A percentile compares a stretch with the other conserved stretches of the same genome.
phyloP scores from a whole-genome alignment of 1,284 basidiomycete genomes.

The Boletus semigastroideus region DNA sequence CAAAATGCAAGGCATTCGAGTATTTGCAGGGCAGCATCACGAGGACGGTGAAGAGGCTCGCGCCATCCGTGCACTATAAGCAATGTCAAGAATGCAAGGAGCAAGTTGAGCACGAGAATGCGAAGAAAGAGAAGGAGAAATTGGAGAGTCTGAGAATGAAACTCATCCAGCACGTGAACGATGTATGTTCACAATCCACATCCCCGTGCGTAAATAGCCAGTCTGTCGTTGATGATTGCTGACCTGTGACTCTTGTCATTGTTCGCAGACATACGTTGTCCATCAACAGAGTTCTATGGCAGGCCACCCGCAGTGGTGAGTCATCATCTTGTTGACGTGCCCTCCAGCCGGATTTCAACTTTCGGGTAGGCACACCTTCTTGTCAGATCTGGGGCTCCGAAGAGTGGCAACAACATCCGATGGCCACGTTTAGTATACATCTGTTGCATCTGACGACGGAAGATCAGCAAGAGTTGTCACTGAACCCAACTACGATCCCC shows the following conservation, averaged over 20 bases:
- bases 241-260: background rate
- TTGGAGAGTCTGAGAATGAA: constrained; percentile 11
- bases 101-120: constrained; percentile 3
- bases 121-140: constrained; percentile 14
- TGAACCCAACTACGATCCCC: constrained; percentile 40
- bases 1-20: constrained; percentile 1
- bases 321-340: no score
- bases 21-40: constrained; percentile 5
- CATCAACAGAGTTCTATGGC: background rate
- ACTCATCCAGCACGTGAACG: constrained; percentile 30
- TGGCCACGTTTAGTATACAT: constrained; percentile 36
- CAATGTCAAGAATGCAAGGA: constrained; percentile 1
- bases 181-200: background rate
- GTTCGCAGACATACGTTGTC: background rate
- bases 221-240: background rate
- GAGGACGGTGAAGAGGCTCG: constrained; percentile 6
- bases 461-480: constrained; percentile 42
- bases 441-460: constrained; percentile 40
- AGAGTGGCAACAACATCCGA: constrained; percentile 23
- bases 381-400: constrained; percentile 18
- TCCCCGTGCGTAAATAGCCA: constrained; percentile 18
- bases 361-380: no score
- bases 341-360: no score
- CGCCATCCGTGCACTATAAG: constrained; percentile 1
- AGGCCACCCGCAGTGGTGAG: no score